These are phyloP conservation scores for Globisporangium iwayamae DNA, from an alignment of 352 stramenopile genomes.

Conservation along the genomic window DNA sequence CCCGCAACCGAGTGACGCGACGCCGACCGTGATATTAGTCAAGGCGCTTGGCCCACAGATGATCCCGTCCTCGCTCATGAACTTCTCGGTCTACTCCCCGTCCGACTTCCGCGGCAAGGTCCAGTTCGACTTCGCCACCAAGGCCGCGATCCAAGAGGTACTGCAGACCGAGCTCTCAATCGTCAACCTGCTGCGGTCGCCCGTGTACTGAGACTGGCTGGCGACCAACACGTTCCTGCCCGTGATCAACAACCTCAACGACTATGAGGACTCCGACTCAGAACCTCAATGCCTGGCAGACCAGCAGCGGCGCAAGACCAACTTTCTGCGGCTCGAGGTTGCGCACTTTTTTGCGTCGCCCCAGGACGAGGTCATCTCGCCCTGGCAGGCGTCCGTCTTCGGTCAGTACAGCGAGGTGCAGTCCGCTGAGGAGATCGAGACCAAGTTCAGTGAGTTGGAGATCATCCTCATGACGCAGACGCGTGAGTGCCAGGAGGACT, in stretches of 20 bases:
- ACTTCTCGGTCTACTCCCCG: too few relatives aligned
- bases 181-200: constrained; percentile 26
- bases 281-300: constrained; percentile 17
- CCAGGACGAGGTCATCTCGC: constrained; percentile 26
- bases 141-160: constrained; percentile 15
- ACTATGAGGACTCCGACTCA: too few relatives aligned
- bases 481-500: background rate
- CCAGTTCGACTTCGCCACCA: too few relatives aligned
- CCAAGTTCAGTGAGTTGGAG: background rate
- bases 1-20: constrained; percentile 22
- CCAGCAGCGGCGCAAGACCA: constrained; percentile 23
- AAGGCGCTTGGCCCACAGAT: background rate
- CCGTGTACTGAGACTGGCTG: constrained; percentile 18
- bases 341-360: constrained; percentile 49
- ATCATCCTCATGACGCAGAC: background rate
- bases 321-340: constrained; percentile 30
- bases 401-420: constrained; percentile 26
- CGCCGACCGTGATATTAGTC: constrained; percentile 14
- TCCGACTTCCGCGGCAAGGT: too few relatives aligned
- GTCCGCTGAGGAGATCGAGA: background rate
- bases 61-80: constrained; percentile 11
- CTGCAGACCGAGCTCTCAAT: constrained; percentile 23
- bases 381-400: constrained; percentile 34
- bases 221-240: constrained; percentile 22
- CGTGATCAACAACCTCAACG: constrained; percentile 28